Percentiles rank a stretch among this genome's conserved stretches.
These are phyloP conservation scores for Hyaloscypha bicolor DNA, from an alignment of 495 filamentous ascomycete genomes.

Conservation along the genomic window DNA sequence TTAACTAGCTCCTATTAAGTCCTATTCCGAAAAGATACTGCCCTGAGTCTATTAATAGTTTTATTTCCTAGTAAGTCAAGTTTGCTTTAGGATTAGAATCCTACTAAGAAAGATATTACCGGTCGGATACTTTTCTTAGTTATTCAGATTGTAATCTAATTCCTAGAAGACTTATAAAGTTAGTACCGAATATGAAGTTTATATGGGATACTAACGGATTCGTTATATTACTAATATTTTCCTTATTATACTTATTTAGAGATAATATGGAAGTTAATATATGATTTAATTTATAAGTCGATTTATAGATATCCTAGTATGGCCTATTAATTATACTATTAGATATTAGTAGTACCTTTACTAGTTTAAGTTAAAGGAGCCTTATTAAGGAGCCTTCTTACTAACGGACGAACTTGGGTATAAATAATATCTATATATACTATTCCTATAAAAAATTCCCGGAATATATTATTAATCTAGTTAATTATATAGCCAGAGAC, in stretches of 20 bases:
- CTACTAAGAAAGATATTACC: conserved; percentile 34
- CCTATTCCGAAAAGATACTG: conserved; percentile 16
- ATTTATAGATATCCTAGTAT: too few species aligned
- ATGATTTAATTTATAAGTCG: too few species aligned
- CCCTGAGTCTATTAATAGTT: conserved; percentile 17
- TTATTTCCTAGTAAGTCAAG: conserved; percentile 37
- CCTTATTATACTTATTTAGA: too few species aligned
- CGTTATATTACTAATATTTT: conserved; percentile 30
- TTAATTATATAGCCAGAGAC: conserved; percentile 28
- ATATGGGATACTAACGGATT: conserved; percentile 35
- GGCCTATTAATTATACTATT: conserved; percentile 22
- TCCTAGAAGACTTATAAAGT: conserved; percentile 34
- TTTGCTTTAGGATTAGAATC: conserved; percentile 29
- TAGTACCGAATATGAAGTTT: conserved; percentile 32
- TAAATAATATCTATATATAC: conserved; percentile 30
- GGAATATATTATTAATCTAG: conserved; percentile 25
- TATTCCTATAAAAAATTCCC: conserved; percentile 21
- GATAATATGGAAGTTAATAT: too few species aligned
- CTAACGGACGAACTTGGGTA: conserved; percentile 24
- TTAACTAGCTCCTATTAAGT: conserved; percentile 29
- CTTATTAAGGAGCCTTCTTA: conserved; percentile 30
- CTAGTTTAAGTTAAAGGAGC: conserved; percentile 23
- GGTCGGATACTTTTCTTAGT: conserved; percentile 35
- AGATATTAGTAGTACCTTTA: conserved; percentile 13
- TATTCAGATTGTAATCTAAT: conserved; percentile 30